Conservation (phyloP, 306 rosid species). For the Lagenaria siceraria region DNA sequence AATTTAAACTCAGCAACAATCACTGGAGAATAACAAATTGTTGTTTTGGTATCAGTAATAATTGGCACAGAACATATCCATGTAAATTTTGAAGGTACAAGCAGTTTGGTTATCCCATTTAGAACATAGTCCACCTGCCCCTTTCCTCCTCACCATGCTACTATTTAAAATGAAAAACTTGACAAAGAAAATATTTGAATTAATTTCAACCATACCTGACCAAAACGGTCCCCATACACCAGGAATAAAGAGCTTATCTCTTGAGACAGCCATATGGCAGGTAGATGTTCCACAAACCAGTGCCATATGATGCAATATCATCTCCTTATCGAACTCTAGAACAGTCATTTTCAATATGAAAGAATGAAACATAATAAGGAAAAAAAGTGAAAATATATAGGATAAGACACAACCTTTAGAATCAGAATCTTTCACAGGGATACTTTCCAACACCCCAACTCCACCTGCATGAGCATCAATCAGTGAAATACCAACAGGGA, state of each 20-base stretch:
- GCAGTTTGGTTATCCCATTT: neutral
- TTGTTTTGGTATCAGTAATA: neutral
- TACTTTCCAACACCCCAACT: slow-evolving; percentile 90
- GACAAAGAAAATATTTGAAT: neutral
- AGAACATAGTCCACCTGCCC: neutral
- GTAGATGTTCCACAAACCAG: slow-evolving; percentile 97
- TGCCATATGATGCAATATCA: slow-evolving; percentile 61
- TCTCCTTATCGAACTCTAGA: slow-evolving; percentile 50
- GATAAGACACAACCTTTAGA: slow-evolving; percentile 39
- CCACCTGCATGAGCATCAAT: slow-evolving; percentile 99
- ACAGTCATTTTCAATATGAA: neutral
- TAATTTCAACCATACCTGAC: slow-evolving; percentile 55
- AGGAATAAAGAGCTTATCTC: slow-evolving; percentile 72
- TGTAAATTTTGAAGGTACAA: neutral
- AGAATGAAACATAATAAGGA: neutral
- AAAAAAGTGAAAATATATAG: neutral
- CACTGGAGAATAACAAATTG: neutral
- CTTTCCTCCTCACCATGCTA: neutral
- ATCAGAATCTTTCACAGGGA: slow-evolving; percentile 31
- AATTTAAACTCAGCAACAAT: neutral
- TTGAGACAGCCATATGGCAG: slow-evolving; percentile 90
- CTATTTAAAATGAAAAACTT: neutral
- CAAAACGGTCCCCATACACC: slow-evolving; percentile 99
- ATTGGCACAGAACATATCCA: neutral
- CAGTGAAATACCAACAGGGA: slow-evolving; percentile 86